phyloP scores from a whole-genome alignment of 495 filamentous ascomycete genomes.

The Poronia punctata region DNA sequence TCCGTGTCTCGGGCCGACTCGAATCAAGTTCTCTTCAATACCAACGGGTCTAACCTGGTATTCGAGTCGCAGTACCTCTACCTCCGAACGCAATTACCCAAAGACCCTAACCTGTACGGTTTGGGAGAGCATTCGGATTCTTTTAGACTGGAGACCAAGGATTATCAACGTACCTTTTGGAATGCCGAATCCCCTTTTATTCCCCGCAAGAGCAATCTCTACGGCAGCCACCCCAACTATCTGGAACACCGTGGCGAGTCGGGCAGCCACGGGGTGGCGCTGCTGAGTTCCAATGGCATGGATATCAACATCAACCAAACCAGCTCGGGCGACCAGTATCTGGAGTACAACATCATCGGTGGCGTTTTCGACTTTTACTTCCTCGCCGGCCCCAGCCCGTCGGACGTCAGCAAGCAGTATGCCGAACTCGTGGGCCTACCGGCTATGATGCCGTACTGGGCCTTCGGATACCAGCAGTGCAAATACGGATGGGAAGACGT shows the following conservation, averaged over 20 bases:
- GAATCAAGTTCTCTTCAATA: slow-evolving; percentile 69
- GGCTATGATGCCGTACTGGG: slow-evolving; percentile 83
- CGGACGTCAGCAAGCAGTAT: slow-evolving; percentile 68
- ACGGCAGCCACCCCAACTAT: slow-evolving; percentile 78
- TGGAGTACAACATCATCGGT: slow-evolving; percentile 78
- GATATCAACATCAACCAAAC: slow-evolving; percentile 71
- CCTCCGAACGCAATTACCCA: slow-evolving; percentile 60
- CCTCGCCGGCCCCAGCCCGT: slow-evolving; percentile 62
- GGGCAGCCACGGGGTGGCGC: slow-evolving; percentile 75
- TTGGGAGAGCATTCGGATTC: slow-evolving; percentile 73
- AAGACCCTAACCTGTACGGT: slow-evolving; percentile 66
- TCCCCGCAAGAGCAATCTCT: slow-evolving; percentile 54
- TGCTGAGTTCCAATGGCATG: slow-evolving; percentile 79
- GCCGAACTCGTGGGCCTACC: slow-evolving; percentile 60
- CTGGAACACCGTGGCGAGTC: slow-evolving; percentile 59
- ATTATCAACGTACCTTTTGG: slow-evolving; percentile 77
- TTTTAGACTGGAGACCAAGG: slow-evolving; percentile 58
- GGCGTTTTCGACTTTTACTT: slow-evolving; percentile 83
- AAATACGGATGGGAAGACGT: slow-evolving; percentile 73
- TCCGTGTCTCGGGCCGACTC: slow-evolving; percentile 51
- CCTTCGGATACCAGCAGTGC: slow-evolving; percentile 77
- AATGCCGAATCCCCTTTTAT: slow-evolving; percentile 60
- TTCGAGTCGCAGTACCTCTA: slow-evolving; percentile 75
- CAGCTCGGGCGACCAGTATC: slow-evolving; percentile 55
- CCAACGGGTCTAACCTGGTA: slow-evolving; percentile 56